These are phyloP conservation scores for Stephania yunnanensis DNA, from an alignment of 164 flowering plant genomes.

Conservation along the genomic window DNA sequence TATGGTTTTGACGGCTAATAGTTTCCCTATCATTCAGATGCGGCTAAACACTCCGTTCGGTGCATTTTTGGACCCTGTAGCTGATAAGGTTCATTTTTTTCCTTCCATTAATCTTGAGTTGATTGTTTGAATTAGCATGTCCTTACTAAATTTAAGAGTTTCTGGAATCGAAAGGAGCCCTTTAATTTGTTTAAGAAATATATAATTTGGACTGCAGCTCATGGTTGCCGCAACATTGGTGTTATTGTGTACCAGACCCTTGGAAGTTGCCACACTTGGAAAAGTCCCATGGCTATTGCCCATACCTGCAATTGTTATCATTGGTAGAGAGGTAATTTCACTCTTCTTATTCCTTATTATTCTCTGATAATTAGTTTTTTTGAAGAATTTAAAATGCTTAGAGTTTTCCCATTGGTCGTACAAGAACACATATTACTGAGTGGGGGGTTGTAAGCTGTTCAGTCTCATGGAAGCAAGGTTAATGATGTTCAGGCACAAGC, in stretches of 20 bases:
- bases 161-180: background rate
- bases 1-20: slow-evolving; percentile 7
- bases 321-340: slow-evolving; percentile 86
- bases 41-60: slow-evolving; percentile 73
- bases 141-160: background rate
- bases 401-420: background rate
- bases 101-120: background rate
- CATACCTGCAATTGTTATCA: slow-evolving; percentile 81
- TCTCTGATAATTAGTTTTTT: background rate
- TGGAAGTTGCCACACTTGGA: slow-evolving; percentile 47
- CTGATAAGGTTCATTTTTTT: slow-evolving; percentile 49
- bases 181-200: background rate
- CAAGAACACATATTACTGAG: background rate
- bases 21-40: slow-evolving; percentile 53
- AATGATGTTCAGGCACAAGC: background rate
- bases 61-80: slow-evolving; percentile 98
- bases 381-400: background rate
- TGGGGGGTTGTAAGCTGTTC: background rate
- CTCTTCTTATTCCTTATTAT: background rate
- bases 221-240: slow-evolving; percentile 98
- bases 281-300: slow-evolving; percentile 75
- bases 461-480: background rate
- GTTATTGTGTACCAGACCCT: slow-evolving; percentile 72
- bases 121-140: background rate
- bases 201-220: slow-evolving; percentile 56